Evolutionary conservation across 1,139 yeast species (phyloP).

Genomic region (Taphrina flavorubra): DNA sequence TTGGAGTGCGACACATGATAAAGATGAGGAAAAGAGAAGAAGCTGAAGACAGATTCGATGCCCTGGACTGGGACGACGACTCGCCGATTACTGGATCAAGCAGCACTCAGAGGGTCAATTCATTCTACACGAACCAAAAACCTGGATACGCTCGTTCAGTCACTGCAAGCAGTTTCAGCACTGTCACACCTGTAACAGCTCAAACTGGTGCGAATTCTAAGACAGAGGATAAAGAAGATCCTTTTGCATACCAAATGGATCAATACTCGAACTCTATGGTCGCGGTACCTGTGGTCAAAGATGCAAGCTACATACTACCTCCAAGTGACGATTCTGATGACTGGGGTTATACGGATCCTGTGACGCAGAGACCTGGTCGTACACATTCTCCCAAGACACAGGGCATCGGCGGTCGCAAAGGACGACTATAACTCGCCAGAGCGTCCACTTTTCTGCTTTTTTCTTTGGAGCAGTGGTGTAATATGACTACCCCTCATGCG

Average conservation of each 20-base stretch:
- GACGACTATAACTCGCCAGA: background rate
- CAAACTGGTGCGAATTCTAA: background rate
- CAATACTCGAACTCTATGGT: slow-evolving; percentile 19
- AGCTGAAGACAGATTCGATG: slow-evolving; percentile 20
- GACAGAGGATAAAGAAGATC: slow-evolving; percentile 9
- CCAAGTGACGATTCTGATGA: slow-evolving; percentile 22
- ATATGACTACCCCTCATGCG: background rate
- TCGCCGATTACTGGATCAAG: slow-evolving; percentile 5
- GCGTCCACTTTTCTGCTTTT: background rate
- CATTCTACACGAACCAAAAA: slow-evolving; percentile 21
- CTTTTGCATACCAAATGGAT: slow-evolving; percentile 27
- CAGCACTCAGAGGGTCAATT: slow-evolving; percentile 29
- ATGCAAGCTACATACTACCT: slow-evolving; percentile 21
- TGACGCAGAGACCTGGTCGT: slow-evolving; percentile 19
- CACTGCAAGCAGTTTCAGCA: slow-evolving; percentile 25
- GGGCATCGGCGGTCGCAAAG: slow-evolving; percentile 8
- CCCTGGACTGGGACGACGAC: slow-evolving; percentile 29
- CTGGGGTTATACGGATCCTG: slow-evolving; percentile 29
- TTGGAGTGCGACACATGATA: slow-evolving; percentile 17
- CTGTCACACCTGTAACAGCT: slow-evolving; percentile 11
- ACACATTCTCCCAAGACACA: slow-evolving; percentile 22
- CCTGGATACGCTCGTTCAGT: slow-evolving; percentile 25
- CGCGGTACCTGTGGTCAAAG: slow-evolving; percentile 23
- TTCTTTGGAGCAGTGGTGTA: background rate
- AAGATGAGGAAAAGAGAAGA: slow-evolving; percentile 20